These are phyloP conservation scores for Pelargonium cotyledonis DNA, from an alignment of 441 rosid genomes.

Conservation along the genomic window DNA sequence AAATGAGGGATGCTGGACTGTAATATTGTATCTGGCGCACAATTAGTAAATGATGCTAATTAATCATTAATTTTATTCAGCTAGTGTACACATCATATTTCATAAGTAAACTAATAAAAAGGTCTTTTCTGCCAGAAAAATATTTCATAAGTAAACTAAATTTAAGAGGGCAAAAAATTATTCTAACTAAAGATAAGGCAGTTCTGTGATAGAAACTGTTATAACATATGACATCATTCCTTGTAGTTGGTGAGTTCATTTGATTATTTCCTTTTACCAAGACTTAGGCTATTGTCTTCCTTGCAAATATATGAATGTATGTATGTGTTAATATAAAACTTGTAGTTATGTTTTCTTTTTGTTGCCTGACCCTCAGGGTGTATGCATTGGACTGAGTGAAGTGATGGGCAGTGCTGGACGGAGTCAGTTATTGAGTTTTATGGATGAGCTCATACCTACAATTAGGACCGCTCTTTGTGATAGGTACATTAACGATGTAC, in stretches of 20 bases:
- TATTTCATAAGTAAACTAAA: not conserved
- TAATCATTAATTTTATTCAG: too few relatives aligned
- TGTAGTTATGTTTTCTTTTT: not conserved
- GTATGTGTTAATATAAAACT: not conserved
- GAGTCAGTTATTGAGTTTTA: slow-evolving; percentile 87
- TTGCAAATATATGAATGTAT: not conserved
- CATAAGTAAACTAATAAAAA: not conserved
- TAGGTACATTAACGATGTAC: slow-evolving; percentile 42
- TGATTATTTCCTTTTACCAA: not conserved
- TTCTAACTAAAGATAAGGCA: not conserved
- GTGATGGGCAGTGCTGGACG: slow-evolving; percentile 99
- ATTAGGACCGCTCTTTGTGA: slow-evolving; percentile 98
- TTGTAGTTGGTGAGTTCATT: not conserved
- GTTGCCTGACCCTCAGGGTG: slow-evolving; percentile 57
- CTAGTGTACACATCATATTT: too few relatives aligned
- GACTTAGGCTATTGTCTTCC: not conserved
- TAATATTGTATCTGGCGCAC: too few relatives aligned
- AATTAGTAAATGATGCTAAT: too few relatives aligned
- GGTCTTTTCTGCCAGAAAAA: too few relatives aligned
- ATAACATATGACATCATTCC: not conserved
- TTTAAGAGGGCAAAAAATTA: not conserved
- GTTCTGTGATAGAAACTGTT: not conserved
- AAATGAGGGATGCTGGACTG: too few relatives aligned
- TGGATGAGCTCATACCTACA: slow-evolving; percentile 94
- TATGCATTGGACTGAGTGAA: slow-evolving; percentile 98